phyloP scores from a whole-genome alignment of 345 rosid species.

The Melaleuca alternifolia region DNA sequence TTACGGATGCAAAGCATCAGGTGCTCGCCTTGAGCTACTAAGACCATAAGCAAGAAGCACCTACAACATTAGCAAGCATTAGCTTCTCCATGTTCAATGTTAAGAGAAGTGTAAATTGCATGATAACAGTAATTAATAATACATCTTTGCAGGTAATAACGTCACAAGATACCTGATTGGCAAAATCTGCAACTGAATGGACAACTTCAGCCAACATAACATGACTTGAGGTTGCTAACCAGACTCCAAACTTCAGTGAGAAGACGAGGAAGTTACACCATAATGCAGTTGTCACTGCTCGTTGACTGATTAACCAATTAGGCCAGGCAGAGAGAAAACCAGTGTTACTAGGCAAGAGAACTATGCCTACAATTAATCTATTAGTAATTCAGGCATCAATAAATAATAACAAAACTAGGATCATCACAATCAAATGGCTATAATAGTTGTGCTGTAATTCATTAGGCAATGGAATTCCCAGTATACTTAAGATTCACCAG shows the following conservation, averaged over 20 bases:
- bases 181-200: conserved; percentile 92
- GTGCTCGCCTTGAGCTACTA: conserved; percentile 97
- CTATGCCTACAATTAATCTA: neutral
- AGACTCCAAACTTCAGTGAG: conserved; percentile 91
- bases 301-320: conserved; percentile 39
- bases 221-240: conserved; percentile 88
- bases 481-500: neutral
- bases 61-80: conserved; percentile 41
- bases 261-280: conserved; percentile 98
- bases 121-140: neutral
- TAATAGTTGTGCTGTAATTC: neutral
- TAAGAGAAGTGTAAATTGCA: neutral
- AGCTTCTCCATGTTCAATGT: conserved; percentile 22
- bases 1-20: conserved; percentile 98
- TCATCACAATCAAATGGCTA: neutral
- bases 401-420: neutral
- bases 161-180: conserved; percentile 69
- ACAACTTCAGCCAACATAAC: conserved; percentile 94
- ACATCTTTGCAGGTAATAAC: neutral
- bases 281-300: conserved; percentile 94
- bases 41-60: conserved; percentile 95
- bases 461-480: neutral
- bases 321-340: conserved; percentile 1
- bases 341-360: neutral
- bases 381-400: neutral